phyloP scores from a whole-genome alignment of 306 rosid genomes.

The Ceratonia siliqua region DNA sequence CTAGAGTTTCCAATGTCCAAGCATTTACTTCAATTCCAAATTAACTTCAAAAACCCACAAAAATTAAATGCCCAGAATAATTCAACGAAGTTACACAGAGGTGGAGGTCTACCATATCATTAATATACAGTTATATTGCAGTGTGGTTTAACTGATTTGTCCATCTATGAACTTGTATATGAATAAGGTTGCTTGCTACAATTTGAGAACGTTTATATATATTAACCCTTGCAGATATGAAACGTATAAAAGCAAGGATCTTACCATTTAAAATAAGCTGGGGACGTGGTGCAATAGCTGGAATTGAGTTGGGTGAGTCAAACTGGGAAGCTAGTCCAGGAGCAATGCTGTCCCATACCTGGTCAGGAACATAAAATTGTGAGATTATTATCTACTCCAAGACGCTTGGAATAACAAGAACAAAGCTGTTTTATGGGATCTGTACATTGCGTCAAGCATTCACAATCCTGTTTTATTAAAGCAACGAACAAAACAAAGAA shows the following conservation, averaged over 20 bases:
- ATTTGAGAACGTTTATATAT: background rate
- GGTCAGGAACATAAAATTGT: constrained; percentile 31
- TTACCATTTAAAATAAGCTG: constrained; percentile 77
- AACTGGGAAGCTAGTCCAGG: constrained; percentile 85
- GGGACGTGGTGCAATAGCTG: constrained; percentile 79
- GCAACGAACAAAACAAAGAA: constrained; percentile 30
- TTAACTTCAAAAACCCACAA: constrained; percentile 18
- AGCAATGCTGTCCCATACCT: constrained; percentile 97
- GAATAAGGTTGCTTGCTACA: constrained; percentile 15
- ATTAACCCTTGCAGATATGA: background rate
- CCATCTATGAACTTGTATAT: constrained; percentile 5
- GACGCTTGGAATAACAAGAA: constrained; percentile 15
- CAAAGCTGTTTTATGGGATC: constrained; percentile 13
- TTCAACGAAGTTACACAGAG: background rate
- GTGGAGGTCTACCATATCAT: background rate
- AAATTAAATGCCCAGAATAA: constrained; percentile 19
- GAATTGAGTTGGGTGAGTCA: constrained; percentile 71
- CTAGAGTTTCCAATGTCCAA: constrained; percentile 47
- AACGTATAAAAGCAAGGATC: constrained; percentile 1
- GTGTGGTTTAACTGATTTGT: constrained; percentile 14
- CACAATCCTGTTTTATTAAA: constrained; percentile 16
- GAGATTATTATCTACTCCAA: constrained; percentile 23
- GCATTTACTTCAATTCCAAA: constrained; percentile 11
- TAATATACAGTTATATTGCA: background rate
- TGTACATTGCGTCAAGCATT: constrained; percentile 8